Base-by-base conservation (phyloP, 768 basidiomycete genomes). In the Tulasnella sp. region DNA sequence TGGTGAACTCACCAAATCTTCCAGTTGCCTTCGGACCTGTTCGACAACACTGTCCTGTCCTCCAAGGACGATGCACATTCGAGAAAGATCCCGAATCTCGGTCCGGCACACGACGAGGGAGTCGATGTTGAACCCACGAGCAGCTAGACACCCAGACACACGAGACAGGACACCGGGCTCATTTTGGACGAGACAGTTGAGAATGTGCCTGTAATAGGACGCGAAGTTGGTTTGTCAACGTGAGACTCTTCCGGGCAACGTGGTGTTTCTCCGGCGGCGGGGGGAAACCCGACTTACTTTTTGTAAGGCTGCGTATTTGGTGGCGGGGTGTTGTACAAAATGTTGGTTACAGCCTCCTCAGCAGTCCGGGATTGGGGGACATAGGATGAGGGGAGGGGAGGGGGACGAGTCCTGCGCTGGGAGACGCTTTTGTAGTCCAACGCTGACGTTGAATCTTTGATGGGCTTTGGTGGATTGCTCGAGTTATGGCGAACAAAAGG, bases 141-240 rank as follows among this genome's bases (percentile, higher is more conserved):
- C 98, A 27, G 98, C 98, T 34, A 99, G 89, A 83, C 97, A 98
- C 77, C 98, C 98, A 8, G 97, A 97, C 3, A 99, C 96, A 82
- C 98, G 93, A 39, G 97, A 98, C 18, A 99, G 90, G n/a, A 99
- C 98, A 83, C 98, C 98, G 3, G 98, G 98, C 86, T 99, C 98
- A 85, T 99, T 98, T 86, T 99, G 98, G 4, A 99, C 98, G 80
- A 99, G 91, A 85, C 97, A 98, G 87, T 99, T 99, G 81, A 99
- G 89, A 79, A 97, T 90, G 84, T 99, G 97, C 85, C 96, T 98
- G 83, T 21, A 12, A 9, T 48, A 16, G 34, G 76, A 27, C 34
- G 39, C 12, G 18, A 71, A n/a, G 62, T 44, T 19, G 44, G 38
- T 44, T 27, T 72, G n/a, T 2, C 42, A 78, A 34, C 52, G 21